Conservation (phyloP, 768 basidiomycete species). For the Lentinula raphanica region DNA sequence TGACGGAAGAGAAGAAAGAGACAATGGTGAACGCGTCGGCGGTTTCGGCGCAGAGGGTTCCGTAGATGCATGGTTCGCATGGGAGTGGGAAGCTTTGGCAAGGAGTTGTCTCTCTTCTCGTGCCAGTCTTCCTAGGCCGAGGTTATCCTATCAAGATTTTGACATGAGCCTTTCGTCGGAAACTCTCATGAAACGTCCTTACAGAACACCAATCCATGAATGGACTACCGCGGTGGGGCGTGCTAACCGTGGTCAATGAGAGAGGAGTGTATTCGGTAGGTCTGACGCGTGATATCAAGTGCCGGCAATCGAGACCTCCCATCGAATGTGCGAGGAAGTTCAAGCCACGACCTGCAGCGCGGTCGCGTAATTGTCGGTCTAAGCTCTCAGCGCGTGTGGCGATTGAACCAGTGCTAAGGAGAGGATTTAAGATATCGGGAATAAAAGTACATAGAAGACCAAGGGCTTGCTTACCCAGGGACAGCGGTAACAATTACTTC, state of each 20-base stretch:
- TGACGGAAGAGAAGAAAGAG: conserved; percentile 65
- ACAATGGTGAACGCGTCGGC: conserved; percentile 35
- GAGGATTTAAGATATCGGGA: neutral
- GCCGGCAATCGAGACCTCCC: conserved; percentile 94
- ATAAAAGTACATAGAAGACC: neutral
- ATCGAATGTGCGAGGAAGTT: conserved; percentile 97
- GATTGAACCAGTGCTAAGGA: conserved; percentile 80
- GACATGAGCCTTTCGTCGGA: conserved; percentile 5
- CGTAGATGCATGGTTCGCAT: neutral
- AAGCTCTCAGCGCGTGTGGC: conserved; percentile 72
- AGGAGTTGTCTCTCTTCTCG: conserved; percentile 1
- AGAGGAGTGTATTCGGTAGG: conserved; percentile 81
- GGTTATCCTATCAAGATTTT: conserved; percentile 58
- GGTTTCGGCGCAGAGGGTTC: conserved; percentile 13
- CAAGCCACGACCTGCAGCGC: conserved; percentile 69
- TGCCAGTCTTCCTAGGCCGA: conserved; percentile 72
- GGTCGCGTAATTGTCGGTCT: conserved; percentile 62
- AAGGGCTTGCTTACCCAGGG: conserved; percentile 72
- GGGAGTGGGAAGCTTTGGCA: neutral
- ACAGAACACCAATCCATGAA: conserved; percentile 99
- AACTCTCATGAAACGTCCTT: conserved; percentile 19
- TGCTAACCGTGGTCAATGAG: conserved; percentile 84
- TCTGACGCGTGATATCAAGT: conserved; percentile 82
- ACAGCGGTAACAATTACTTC: conserved; percentile 96
- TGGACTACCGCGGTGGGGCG: conserved; percentile 93